phyloP scores from a whole-genome alignment of 2,329 filamentous ascomycete genomes.

The Pseudogymnoascus sp. region DNA sequence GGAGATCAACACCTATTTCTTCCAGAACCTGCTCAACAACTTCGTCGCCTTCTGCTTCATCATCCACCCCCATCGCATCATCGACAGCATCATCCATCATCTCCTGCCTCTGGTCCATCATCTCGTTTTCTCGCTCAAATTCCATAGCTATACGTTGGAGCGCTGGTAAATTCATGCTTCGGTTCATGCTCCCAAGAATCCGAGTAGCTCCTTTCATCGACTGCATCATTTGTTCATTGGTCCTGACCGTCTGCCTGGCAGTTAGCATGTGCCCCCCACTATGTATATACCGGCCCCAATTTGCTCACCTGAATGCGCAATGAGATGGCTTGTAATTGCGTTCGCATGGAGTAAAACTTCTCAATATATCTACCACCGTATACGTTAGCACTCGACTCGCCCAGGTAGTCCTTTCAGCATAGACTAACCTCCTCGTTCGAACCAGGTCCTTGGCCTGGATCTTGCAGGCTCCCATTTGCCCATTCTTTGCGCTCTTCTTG shows the following conservation, averaged over 20 bases:
- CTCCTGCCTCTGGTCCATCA: slow-evolving; percentile 97
- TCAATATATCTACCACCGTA: slow-evolving; percentile 68
- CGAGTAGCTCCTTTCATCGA: slow-evolving; percentile 97
- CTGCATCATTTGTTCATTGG: slow-evolving; percentile 99
- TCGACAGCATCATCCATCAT: slow-evolving; percentile 99
- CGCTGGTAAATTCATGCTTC: slow-evolving; percentile 92
- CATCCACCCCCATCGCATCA: slow-evolving; percentile 81
- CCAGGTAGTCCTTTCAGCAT: neutral
- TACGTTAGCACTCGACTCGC: neutral
- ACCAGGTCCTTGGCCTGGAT: slow-evolving; percentile 98
- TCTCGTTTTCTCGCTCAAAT: slow-evolving; percentile 96
- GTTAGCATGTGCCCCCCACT: neutral
- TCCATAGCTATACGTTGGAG: slow-evolving; percentile 97
- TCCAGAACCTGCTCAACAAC: slow-evolving; percentile 94
- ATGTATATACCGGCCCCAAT: slow-evolving; percentile 10
- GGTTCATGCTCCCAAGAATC: slow-evolving; percentile 92
- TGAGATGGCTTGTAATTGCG: slow-evolving; percentile 92
- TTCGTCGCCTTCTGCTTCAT: slow-evolving; percentile 94
- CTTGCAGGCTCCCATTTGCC: slow-evolving; percentile 96
- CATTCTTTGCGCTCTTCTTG: slow-evolving; percentile 96
- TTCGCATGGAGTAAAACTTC: slow-evolving; percentile 98
- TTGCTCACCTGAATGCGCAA: slow-evolving; percentile 74
- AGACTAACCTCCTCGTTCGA: slow-evolving; percentile 65
- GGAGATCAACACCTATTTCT: slow-evolving; percentile 91
- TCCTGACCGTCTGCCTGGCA: slow-evolving; percentile 71